Evolutionary conservation across 768 basidiomycete genomes (phyloP), one percentile per base, ranked within the genome.

Genomic region (Pilatotrama ljubarskyi): DNA sequence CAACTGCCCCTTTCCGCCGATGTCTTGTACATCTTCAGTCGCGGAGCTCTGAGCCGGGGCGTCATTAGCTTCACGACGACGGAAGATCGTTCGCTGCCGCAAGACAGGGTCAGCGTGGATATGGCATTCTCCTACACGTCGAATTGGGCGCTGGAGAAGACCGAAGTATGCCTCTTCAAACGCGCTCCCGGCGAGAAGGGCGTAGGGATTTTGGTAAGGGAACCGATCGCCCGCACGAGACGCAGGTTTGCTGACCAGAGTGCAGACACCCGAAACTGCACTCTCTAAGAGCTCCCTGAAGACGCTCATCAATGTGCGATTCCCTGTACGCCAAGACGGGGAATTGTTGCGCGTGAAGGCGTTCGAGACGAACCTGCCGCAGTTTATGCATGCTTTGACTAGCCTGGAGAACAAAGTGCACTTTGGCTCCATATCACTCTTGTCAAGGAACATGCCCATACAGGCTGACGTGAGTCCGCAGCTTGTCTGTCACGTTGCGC

Each of bases 151-250:
- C 54, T 65, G 17, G 24, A 64, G 15, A 22, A 15, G 11, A 53
- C 64, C 35, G 61, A 51, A 25, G 43, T 69, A 0, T 71, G 70
- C 49, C 15, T 43, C 13, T 36, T 71, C 2, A 61, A 68, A 51
- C 65, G 68, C 20, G 37, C 35, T 1, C 35, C 40, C 8, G 47
- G 52, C 3, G 41, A 66, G n/a, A 49, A 11, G 26, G 63, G 66
- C 13, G 54, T 66, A 6, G 61, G 41, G 0, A 43, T 66, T 18
- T 26, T 64, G 26, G 66, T 66, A 48, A 41, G 59, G n/a, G 10
- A 6, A 35, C n/a, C 8, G n/a, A 9, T 49, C 2, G 18, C 1
- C 43, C 22, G n/a, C 18, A 10, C 13, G 11, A 5, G 22, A 5
- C 11, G 26, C 13, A 48, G 7, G n/a, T 6, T 32, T n/a, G 26